A percentile compares a stretch with the other conserved stretches of the same genome.
These are phyloP conservation scores for Deinandra increscens DNA, from an alignment of 129 eudicot species.

Conservation along the genomic window DNA sequence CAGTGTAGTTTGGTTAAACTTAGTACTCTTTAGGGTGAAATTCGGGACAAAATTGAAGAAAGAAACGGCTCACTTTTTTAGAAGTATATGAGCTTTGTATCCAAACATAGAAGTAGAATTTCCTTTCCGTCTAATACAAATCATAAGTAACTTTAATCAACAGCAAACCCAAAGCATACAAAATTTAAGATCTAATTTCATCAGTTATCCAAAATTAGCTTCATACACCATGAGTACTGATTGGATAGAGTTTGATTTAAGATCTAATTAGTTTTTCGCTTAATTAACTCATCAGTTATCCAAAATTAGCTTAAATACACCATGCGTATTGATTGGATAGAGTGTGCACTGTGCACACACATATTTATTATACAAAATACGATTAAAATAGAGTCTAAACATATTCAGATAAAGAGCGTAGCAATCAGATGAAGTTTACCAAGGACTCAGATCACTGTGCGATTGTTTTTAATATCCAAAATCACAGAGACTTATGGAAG, in stretches of 20 bases:
- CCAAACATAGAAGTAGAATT: not conserved
- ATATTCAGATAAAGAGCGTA: not conserved
- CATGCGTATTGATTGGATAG: not conserved
- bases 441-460: not conserved
- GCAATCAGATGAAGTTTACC: no score
- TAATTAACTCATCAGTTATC: not conserved
- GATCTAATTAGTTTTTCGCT: conserved; percentile 6
- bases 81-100: not conserved
- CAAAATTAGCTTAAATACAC: not conserved
- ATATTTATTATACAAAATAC: not conserved
- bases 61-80: not conserved
- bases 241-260: no score
- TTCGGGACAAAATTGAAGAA: not conserved
- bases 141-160: not conserved
- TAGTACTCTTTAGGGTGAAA: not conserved
- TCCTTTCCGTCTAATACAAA: not conserved
- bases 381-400: not conserved
- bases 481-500: not conserved
- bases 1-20: not conserved
- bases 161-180: not conserved
- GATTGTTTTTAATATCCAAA: not conserved
- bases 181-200: no score
- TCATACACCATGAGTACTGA: no score
- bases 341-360: not conserved
- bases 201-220: no score